Conservation (phyloP, 257 asterid genomes). For the Datura wrightii region DNA sequence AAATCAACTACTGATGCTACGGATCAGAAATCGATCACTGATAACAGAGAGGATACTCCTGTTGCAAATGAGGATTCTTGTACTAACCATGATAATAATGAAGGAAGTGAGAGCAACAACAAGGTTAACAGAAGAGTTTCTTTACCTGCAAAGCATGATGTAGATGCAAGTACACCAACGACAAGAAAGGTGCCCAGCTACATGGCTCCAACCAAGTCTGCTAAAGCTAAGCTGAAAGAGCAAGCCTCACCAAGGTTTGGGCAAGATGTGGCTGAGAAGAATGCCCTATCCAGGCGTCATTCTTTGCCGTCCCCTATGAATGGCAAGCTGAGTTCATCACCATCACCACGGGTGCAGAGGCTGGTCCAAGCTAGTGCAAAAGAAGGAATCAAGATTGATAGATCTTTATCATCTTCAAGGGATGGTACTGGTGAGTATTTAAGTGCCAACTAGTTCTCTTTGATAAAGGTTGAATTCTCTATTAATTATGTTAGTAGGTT, state of each 20-base stretch:
- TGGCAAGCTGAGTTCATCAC: slow-evolving; percentile 54
- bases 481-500: no score
- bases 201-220: slow-evolving; percentile 68
- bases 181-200: slow-evolving; percentile 57
- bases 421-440: slow-evolving; percentile 42
- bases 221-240: slow-evolving; percentile 57
- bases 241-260: slow-evolving; percentile 57
- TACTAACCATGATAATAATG: slow-evolving; percentile 45
- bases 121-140: slow-evolving; percentile 49
- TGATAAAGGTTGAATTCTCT: not conserved
- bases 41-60: slow-evolving; percentile 34
- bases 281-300: slow-evolving; percentile 50
- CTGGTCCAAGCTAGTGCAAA: slow-evolving; percentile 55
- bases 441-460: not conserved
- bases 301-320: slow-evolving; percentile 59
- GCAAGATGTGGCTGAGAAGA: slow-evolving; percentile 50
- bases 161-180: slow-evolving; percentile 36
- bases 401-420: slow-evolving; percentile 56
- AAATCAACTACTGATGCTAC: slow-evolving; percentile 24
- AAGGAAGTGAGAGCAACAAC: slow-evolving; percentile 35
- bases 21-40: slow-evolving; percentile 18
- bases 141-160: slow-evolving; percentile 48
- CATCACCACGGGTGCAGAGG: slow-evolving; percentile 59
- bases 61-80: slow-evolving; percentile 29
- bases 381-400: slow-evolving; percentile 52